phyloP scores from a whole-genome alignment of 306 rosid genomes.

The Pachyrhizus erosus region DNA sequence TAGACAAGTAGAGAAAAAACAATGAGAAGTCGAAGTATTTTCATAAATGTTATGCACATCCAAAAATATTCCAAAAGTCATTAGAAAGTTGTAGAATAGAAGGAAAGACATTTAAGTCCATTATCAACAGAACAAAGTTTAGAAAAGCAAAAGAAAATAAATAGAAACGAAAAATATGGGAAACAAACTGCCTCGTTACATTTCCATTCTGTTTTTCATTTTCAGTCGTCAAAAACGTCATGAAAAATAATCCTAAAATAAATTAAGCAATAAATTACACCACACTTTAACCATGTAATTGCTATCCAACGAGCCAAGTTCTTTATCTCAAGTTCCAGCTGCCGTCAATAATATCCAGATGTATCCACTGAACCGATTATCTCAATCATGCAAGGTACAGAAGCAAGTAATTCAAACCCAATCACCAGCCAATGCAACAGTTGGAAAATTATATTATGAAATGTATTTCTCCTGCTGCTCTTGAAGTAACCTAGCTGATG shows the following conservation, averaged over 20 bases:
- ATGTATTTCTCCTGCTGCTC: slow-evolving; percentile 94
- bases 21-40: not conserved
- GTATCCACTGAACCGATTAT: not conserved
- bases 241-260: slow-evolving; percentile 7
- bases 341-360: slow-evolving; percentile 20
- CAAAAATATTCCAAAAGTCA: not conserved
- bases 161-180: not conserved
- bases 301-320: not conserved
- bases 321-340: slow-evolving; percentile 18
- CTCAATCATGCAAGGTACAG: slow-evolving; percentile 7
- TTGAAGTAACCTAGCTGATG: slow-evolving; percentile 86
- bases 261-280: slow-evolving; percentile 17
- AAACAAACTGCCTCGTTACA: slow-evolving; percentile 21
- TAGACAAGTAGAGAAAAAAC: not conserved
- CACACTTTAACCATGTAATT: not conserved
- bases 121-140: not conserved
- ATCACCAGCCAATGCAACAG: slow-evolving; percentile 10
- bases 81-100: not conserved
- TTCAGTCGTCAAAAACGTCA: not conserved
- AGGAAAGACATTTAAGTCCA: not conserved
- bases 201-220: not conserved
- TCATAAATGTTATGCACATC: not conserved
- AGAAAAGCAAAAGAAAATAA: not conserved
- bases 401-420: slow-evolving; percentile 26
- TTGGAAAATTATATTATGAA: slow-evolving; percentile 45